These are phyloP conservation scores for Psidium friedrichsthalianum DNA, from an alignment of 345 rosid genomes.

Conservation along the genomic window DNA sequence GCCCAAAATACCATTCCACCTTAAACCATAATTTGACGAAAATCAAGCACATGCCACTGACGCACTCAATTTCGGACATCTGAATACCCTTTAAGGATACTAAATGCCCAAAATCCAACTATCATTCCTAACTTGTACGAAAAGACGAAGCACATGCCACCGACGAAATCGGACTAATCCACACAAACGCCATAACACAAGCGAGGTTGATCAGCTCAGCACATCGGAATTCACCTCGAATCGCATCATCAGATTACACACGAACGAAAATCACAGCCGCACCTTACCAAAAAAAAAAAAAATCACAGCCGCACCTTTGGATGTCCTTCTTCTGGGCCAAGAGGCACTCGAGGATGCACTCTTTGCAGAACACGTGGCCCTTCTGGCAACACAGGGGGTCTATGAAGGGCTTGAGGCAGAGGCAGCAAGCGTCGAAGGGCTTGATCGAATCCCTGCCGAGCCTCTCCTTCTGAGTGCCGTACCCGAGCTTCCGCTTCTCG, in stretches of 20 bases:
- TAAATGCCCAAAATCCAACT: not conserved
- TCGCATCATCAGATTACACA: no score
- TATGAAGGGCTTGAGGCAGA: slow-evolving; percentile 84
- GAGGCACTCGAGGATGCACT: slow-evolving; percentile 85
- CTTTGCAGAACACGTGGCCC: slow-evolving; percentile 87
- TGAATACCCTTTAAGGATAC: not conserved
- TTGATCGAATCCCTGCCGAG: slow-evolving; percentile 90
- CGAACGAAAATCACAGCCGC: no score
- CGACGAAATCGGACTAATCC: no score
- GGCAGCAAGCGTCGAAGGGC: slow-evolving; percentile 91
- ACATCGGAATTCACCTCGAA: no score
- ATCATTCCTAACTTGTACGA: not conserved
- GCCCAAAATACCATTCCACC: no score
- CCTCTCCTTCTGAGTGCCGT: slow-evolving; percentile 94
- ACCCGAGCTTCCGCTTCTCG: slow-evolving; percentile 88
- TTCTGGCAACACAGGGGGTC: slow-evolving; percentile 87
- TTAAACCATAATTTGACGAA: not conserved
- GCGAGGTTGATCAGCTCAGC: no score
- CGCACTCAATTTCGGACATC: not conserved
- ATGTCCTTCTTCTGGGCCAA: slow-evolving; percentile 86
- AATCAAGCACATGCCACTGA: no score
- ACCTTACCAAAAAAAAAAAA: no score
- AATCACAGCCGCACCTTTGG: slow-evolving; percentile 29
- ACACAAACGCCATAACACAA: no score
- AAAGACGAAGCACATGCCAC: no score